phyloP scores from a whole-genome alignment of 2,329 filamentous ascomycete species.

The Fonsecaea multimorphosa region DNA sequence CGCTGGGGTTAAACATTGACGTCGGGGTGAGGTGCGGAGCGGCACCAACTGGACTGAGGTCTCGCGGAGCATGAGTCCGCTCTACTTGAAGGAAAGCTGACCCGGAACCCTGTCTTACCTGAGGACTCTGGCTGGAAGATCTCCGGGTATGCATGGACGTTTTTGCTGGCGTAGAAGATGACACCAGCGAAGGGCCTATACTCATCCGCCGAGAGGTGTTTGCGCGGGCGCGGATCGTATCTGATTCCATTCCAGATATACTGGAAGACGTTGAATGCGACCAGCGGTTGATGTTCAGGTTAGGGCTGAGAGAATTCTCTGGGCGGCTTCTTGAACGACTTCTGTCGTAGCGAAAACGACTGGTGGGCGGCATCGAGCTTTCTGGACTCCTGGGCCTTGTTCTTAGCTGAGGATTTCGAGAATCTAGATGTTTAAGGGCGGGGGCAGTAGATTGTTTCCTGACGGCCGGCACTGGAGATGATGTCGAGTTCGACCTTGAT shows the following conservation, averaged over 20 bases:
- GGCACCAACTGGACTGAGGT: slow-evolving; percentile 19
- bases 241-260: slow-evolving; percentile 42
- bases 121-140: slow-evolving; percentile 35
- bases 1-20: slow-evolving; percentile 37
- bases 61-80: slow-evolving; percentile 15
- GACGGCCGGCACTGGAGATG: slow-evolving; percentile 51
- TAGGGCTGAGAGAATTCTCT: slow-evolving; percentile 30
- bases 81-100: slow-evolving; percentile 23
- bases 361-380: slow-evolving; percentile 15
- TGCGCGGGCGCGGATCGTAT: slow-evolving; percentile 31
- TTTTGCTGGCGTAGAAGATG: slow-evolving; percentile 12
- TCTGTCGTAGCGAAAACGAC: slow-evolving; percentile 24
- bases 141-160: slow-evolving; percentile 25
- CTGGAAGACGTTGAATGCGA: slow-evolving; percentile 63
- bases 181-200: slow-evolving; percentile 25
- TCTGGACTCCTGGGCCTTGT: slow-evolving; percentile 39
- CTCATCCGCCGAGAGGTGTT: slow-evolving; percentile 35
- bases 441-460: slow-evolving; percentile 48
- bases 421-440: slow-evolving; percentile 40
- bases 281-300: slow-evolving; percentile 61
- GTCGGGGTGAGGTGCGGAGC: slow-evolving; percentile 34
- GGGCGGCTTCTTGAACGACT: slow-evolving; percentile 31
- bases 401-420: slow-evolving; percentile 40
- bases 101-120: slow-evolving; percentile 22
- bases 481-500: slow-evolving; percentile 53